Evolutionary conservation across 202 grass and related monocot genomes (phyloP).

Genomic region (Setaria italica): DNA sequence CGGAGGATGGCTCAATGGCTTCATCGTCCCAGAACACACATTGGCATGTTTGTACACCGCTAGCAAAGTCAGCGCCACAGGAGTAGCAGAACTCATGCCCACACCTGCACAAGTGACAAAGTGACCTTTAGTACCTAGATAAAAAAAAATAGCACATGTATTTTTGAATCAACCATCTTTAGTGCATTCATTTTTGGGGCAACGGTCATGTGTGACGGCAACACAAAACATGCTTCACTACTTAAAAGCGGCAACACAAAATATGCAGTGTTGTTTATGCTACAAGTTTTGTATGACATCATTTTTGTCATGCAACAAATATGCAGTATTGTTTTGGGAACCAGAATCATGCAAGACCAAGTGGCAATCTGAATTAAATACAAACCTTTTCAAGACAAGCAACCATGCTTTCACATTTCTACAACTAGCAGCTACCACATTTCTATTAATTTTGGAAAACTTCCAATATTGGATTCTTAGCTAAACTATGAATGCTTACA

Average conservation of each 20-base stretch:
- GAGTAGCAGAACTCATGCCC: conserved; percentile 98
- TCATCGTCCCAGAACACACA: conserved; percentile 79
- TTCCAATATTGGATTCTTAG: background rate
- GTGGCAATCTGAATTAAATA: background rate
- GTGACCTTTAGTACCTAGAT: conserved; percentile 17
- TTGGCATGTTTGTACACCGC: conserved; percentile 84
- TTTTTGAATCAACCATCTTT: background rate
- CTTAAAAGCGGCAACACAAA: background rate
- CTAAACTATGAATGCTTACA: background rate
- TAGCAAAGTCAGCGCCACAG: conserved; percentile 74
- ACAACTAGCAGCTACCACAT: conserved; percentile 20
- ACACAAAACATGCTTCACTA: background rate
- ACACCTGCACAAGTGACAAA: conserved; percentile 67
- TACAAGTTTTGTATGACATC: background rate
- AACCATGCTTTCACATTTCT: background rate
- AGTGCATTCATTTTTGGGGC: background rate
- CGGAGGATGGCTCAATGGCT: conserved; percentile 43
- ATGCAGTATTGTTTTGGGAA: background rate
- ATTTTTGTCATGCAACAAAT: background rate
- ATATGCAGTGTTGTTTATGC: background rate
- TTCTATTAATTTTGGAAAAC: background rate
- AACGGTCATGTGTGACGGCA: background rate
- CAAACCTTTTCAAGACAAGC: background rate
- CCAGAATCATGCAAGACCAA: background rate
- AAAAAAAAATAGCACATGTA: background rate